phyloP scores from a whole-genome alignment of 1,284 basidiomycete genomes.

The Xerocomus nothofagi region DNA sequence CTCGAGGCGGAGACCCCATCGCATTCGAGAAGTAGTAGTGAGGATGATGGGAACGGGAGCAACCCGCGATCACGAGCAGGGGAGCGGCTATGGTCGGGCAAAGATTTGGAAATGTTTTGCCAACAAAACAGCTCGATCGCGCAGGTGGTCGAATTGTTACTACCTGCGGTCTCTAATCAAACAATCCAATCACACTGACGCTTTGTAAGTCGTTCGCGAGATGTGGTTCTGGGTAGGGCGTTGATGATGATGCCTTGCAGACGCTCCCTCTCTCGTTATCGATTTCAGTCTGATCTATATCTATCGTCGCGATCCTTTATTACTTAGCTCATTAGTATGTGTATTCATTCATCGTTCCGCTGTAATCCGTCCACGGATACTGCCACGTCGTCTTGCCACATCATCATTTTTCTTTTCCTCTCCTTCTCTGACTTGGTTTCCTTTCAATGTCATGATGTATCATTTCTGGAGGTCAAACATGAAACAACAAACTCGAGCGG shows the following conservation, averaged over 20 bases:
- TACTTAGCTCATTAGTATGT: slow-evolving; percentile 31
- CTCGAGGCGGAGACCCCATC: slow-evolving; percentile 53
- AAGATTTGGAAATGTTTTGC: slow-evolving; percentile 67
- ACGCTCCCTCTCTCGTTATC: slow-evolving; percentile 23
- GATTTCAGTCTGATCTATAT: slow-evolving; percentile 25
- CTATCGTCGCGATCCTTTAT: slow-evolving; percentile 26
- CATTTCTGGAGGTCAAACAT: slow-evolving; percentile 1
- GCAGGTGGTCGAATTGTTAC: slow-evolving; percentile 54
- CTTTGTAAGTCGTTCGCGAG: slow-evolving; percentile 21
- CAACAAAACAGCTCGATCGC: slow-evolving; percentile 71
- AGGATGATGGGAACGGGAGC: slow-evolving; percentile 36
- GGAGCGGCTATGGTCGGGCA: slow-evolving; percentile 61
- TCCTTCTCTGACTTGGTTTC: slow-evolving; percentile 1
- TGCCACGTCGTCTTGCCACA: slow-evolving; percentile 27
- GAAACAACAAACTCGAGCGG: slow-evolving; percentile 2
- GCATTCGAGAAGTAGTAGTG: slow-evolving; percentile 37
- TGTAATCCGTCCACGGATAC: slow-evolving; percentile 28
- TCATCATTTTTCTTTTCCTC: slow-evolving; percentile 14
- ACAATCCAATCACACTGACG: slow-evolving; percentile 25
- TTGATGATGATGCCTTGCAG: slow-evolving; percentile 20
- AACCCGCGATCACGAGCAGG: slow-evolving; percentile 35
- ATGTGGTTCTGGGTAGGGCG: neutral
- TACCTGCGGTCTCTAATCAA: slow-evolving; percentile 42
- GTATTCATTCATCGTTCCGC: slow-evolving; percentile 30
- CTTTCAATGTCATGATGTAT: slow-evolving; percentile 22